These are phyloP conservation scores for Tetrapisispora iriomotensis DNA, from an alignment of 805 yeast species.

Conservation along the genomic window DNA sequence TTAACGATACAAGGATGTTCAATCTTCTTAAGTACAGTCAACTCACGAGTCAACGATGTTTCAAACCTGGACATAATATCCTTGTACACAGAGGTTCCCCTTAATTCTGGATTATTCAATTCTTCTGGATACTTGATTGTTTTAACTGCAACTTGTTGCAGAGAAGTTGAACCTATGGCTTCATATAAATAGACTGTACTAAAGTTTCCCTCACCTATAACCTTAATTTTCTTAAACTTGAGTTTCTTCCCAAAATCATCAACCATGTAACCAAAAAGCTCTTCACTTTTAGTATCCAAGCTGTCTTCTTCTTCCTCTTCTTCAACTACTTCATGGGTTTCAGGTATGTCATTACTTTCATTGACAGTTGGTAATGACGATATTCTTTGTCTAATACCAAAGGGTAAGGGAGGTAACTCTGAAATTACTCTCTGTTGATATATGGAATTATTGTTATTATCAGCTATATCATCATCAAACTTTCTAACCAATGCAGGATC, in stretches of 20 bases:
- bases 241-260: slow-evolving; percentile 9
- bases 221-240: slow-evolving; percentile 31
- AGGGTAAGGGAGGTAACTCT: slow-evolving; percentile 17
- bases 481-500: slow-evolving; percentile 3
- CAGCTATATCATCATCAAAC: slow-evolving; percentile 5
- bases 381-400: slow-evolving; percentile 15
- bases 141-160: slow-evolving; percentile 56
- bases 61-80: slow-evolving; percentile 46
- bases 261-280: slow-evolving; percentile 16
- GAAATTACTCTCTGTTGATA: slow-evolving; percentile 20
- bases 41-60: slow-evolving; percentile 60
- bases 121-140: slow-evolving; percentile 37
- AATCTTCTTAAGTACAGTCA: slow-evolving; percentile 48
- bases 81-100: slow-evolving; percentile 26
- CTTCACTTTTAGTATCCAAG: no score
- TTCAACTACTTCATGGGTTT: not conserved
- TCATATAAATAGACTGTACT: slow-evolving; percentile 50
- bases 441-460: not conserved
- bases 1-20: slow-evolving; percentile 63
- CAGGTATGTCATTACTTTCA: slow-evolving; percentile 10
- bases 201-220: slow-evolving; percentile 61
- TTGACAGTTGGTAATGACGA: slow-evolving; percentile 18
- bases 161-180: slow-evolving; percentile 14
- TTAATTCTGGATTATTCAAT: slow-evolving; percentile 16
- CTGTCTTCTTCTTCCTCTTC: not conserved